phyloP scores from a whole-genome alignment of 1,284 basidiomycete species.

The Chalciporus piperatoides region DNA sequence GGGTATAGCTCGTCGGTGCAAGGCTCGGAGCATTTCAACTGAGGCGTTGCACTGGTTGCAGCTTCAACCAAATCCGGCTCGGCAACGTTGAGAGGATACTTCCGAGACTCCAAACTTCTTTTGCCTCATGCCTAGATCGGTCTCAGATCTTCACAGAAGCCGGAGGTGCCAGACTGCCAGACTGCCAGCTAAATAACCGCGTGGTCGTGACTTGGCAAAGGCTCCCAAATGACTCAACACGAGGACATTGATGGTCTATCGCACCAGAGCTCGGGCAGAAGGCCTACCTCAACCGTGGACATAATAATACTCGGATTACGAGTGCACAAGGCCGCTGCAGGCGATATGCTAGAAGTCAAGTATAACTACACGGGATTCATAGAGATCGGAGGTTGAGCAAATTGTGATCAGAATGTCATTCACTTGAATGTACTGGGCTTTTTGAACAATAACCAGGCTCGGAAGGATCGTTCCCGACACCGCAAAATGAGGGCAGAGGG shows the following conservation, averaged over 20 bases:
- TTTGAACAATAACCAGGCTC: constrained; percentile 12
- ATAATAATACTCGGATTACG: background rate
- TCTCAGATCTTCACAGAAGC: background rate
- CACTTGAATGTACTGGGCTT: constrained; percentile 14
- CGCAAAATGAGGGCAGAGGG: constrained; percentile 5
- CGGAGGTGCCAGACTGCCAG: too few species aligned
- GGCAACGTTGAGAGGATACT: background rate
- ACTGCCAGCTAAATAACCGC: too few species aligned
- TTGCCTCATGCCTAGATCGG: background rate
- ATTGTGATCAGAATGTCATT: constrained; percentile 8
- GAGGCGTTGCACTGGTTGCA: background rate
- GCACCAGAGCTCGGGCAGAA: background rate
- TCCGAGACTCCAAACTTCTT: background rate
- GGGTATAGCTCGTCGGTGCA: constrained; percentile 13
- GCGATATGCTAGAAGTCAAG: background rate
- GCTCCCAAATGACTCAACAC: background rate
- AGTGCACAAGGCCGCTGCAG: background rate
- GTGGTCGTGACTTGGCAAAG: background rate
- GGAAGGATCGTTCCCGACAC: constrained; percentile 12
- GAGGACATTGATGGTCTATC: background rate
- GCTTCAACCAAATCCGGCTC: background rate
- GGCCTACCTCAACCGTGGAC: background rate
- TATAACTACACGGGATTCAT: constrained; percentile 8
- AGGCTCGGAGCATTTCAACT: constrained; percentile 19
- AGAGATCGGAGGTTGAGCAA: constrained; percentile 1